A percentile compares a stretch with the other conserved stretches of the same genome.
Conservation (phyloP, 2,329 filamentous ascomycete species). For the Aspergillus phoenicis region DNA sequence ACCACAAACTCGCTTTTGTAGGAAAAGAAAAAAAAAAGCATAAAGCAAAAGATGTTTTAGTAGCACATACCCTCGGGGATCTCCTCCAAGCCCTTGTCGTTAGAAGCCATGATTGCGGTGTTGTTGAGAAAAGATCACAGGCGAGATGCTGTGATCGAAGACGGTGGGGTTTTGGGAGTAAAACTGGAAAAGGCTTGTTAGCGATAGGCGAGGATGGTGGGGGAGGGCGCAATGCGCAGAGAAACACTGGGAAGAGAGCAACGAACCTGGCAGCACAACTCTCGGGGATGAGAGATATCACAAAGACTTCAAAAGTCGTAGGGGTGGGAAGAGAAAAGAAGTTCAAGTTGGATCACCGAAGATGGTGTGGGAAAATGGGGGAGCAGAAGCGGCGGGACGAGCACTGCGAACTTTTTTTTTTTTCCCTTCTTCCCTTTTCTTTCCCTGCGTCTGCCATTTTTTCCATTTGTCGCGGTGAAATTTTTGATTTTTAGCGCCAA, state of each 20-base stretch:
- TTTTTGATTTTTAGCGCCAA: slow-evolving; percentile 27
- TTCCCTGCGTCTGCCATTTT: slow-evolving; percentile 14
- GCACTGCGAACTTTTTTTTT: slow-evolving; percentile 18
- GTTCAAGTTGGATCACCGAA: slow-evolving; percentile 18
- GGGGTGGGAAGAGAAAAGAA: slow-evolving; percentile 18
- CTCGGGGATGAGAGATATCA: slow-evolving; percentile 36
- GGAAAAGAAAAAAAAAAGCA: not conserved
- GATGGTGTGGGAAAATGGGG: slow-evolving; percentile 25
- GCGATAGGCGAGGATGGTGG: slow-evolving; percentile 38
- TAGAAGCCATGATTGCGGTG: slow-evolving; percentile 89
- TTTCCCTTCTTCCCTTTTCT: slow-evolving; percentile 18
- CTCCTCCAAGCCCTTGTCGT: slow-evolving; percentile 97
- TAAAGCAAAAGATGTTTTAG: not conserved
- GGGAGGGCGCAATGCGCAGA: slow-evolving; percentile 27
- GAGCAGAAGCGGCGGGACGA: slow-evolving; percentile 18
- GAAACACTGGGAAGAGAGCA: slow-evolving; percentile 12
- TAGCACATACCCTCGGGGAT: slow-evolving; percentile 82
- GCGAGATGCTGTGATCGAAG: slow-evolving; percentile 72
- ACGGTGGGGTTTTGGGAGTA: slow-evolving; percentile 34
- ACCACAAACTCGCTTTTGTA: slow-evolving; percentile 1
- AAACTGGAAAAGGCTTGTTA: slow-evolving; percentile 33
- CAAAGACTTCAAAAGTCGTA: slow-evolving; percentile 33
- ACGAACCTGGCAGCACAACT: slow-evolving; percentile 41
- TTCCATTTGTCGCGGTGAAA: slow-evolving; percentile 22
- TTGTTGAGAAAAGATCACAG: slow-evolving; percentile 65